Conservation (phyloP, 306 rosid genomes). For the Trifolium pratense region DNA sequence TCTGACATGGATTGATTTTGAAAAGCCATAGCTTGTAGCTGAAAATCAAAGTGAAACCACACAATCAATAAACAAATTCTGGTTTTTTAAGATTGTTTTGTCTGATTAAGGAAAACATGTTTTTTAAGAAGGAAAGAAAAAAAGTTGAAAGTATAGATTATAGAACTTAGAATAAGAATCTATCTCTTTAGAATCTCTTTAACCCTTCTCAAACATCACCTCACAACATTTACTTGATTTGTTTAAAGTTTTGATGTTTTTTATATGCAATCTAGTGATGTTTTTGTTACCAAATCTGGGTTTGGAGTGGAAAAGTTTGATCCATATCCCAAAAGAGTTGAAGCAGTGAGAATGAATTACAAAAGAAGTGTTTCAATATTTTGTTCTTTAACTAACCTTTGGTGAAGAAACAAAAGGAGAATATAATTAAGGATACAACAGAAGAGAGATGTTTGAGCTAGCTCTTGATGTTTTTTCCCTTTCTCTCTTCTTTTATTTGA, state of each 20-base stretch:
- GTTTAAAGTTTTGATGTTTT: constrained; percentile 29
- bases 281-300: constrained; percentile 51
- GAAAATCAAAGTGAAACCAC: constrained; percentile 13
- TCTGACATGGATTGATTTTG: constrained; percentile 56
- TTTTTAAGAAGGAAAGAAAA: constrained; percentile 1
- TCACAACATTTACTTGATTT: constrained; percentile 39
- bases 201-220: background rate
- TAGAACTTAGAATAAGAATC: constrained; percentile 19
- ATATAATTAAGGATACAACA: constrained; percentile 55
- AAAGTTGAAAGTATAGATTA: background rate
- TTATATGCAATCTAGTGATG: constrained; percentile 38
- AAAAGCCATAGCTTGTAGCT: constrained; percentile 63
- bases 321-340: constrained; percentile 58
- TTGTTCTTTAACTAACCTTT: constrained; percentile 58
- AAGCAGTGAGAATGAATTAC: constrained; percentile 50
- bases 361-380: constrained; percentile 53
- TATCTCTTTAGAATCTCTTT: background rate
- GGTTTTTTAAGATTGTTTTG: constrained; percentile 27
- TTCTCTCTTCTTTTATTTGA: constrained; percentile 46
- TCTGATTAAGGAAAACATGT: constrained; percentile 32
- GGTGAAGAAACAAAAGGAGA: constrained; percentile 59
- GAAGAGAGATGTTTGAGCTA: constrained; percentile 49
- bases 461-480: constrained; percentile 46
- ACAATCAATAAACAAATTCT: constrained; percentile 28
- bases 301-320: constrained; percentile 44